Conservation (phyloP, 208 protist species). For the Novymonas esmeraldas region DNA sequence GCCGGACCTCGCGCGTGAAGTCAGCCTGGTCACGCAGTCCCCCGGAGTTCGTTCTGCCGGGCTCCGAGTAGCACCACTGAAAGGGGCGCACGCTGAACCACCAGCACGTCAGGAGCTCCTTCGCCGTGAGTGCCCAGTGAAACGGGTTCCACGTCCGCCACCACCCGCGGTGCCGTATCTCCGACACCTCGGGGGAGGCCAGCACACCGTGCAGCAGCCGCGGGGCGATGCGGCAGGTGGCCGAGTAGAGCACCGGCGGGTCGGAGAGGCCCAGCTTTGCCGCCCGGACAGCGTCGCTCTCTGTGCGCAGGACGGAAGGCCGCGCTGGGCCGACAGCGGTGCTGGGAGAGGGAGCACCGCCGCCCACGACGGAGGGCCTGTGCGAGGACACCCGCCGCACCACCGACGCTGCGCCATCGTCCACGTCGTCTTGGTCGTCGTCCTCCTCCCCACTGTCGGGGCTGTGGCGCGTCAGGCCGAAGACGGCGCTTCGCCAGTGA, state of each 20-base stretch:
- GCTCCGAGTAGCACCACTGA: constrained; percentile 61
- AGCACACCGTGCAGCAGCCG: constrained; percentile 83
- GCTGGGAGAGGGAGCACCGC: background rate
- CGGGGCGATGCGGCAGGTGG: constrained; percentile 57
- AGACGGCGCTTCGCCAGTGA: constrained; percentile 17
- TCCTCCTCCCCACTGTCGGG: constrained; percentile 5
- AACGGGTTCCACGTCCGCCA: constrained; percentile 61
- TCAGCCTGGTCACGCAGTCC: constrained; percentile 65
- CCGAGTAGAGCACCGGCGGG: constrained; percentile 56
- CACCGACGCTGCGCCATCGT: background rate
- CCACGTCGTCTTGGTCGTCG: background rate
- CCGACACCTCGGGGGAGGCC: constrained; percentile 72
- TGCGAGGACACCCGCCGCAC: no score
- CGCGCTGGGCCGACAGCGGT: no score
- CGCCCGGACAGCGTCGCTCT: background rate
- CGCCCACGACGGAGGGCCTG: background rate
- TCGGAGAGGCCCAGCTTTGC: constrained; percentile 17
- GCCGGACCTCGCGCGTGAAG: constrained; percentile 73
- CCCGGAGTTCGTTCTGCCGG: constrained; percentile 62
- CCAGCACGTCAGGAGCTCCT: constrained; percentile 49
- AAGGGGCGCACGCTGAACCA: constrained; percentile 55
- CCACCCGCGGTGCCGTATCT: constrained; percentile 63
- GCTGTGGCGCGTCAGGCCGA: background rate
- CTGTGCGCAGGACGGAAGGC: no score
- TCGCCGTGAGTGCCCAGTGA: constrained; percentile 64